Conservation (phyloP, 371 early-diverging fungal species). For the Circinella umbellata region DNA sequence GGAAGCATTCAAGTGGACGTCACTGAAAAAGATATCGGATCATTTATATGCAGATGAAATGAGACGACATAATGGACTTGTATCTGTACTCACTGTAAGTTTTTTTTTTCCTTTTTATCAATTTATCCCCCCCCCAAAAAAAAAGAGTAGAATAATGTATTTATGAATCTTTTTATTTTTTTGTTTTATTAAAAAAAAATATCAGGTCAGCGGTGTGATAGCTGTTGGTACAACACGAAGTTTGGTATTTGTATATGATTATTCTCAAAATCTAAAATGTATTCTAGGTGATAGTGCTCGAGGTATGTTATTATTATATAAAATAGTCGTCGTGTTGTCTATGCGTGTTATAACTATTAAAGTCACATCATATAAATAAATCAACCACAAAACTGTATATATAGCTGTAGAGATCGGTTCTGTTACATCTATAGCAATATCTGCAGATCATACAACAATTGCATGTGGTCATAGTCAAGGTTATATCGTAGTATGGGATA, state of each 20-base stretch:
- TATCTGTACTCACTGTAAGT: conserved; percentile 63
- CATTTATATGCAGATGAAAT: conserved; percentile 68
- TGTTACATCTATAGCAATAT: conserved; percentile 75
- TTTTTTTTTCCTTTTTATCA: neutral
- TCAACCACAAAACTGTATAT: no score
- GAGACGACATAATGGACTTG: conserved; percentile 59
- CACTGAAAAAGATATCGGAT: conserved; percentile 67
- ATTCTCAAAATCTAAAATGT: conserved; percentile 68
- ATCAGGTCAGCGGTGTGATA: conserved; percentile 62
- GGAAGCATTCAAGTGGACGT: conserved; percentile 81
- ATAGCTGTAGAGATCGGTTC: conserved; percentile 69
- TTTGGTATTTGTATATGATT: conserved; percentile 73
- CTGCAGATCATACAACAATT: conserved; percentile 70
- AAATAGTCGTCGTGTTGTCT: neutral
- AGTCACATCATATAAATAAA: no score
- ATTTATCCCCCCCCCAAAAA: neutral
- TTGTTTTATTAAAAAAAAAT: no score
- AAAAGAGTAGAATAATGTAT: no score
- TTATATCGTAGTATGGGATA: conserved; percentile 76
- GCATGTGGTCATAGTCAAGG: conserved; percentile 78
- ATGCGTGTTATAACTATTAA: no score
- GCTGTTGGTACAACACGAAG: conserved; percentile 80
- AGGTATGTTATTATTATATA: conserved; percentile 38
- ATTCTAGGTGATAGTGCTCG: conserved; percentile 61
- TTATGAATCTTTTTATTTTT: no score